These are phyloP conservation scores for Mariannaea sp. DNA, from an alignment of 2,329 filamentous ascomycete species.

Conservation along the genomic window DNA sequence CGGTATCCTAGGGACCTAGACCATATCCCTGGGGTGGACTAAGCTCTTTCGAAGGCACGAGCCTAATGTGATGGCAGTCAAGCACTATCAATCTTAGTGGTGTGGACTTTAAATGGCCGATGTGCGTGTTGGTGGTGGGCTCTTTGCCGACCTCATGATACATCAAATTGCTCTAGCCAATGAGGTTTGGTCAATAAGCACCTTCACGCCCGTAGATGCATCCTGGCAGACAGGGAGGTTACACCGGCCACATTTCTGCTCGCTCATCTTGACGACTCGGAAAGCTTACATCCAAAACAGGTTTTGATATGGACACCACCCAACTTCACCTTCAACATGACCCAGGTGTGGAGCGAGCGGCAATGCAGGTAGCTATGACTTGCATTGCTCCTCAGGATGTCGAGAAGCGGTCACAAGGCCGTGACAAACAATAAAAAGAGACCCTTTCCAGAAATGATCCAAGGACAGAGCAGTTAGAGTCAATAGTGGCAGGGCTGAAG, in stretches of 20 bases:
- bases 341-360: slow-evolving; percentile 12
- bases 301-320: slow-evolving; percentile 10
- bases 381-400: slow-evolving; percentile 15
- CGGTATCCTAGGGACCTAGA: slow-evolving; percentile 4
- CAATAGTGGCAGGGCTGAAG: slow-evolving; percentile 8
- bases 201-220: slow-evolving; percentile 6
- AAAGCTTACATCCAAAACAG: slow-evolving; percentile 5
- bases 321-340: not conserved
- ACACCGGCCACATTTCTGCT: slow-evolving; percentile 7
- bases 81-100: slow-evolving; percentile 17
- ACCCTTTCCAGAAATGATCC: not conserved
- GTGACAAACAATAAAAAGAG: slow-evolving; percentile 1
- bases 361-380: slow-evolving; percentile 24
- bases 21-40: no score
- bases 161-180: slow-evolving; percentile 28
- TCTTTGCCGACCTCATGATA: slow-evolving; percentile 28
- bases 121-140: slow-evolving; percentile 23
- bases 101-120: slow-evolving; percentile 18
- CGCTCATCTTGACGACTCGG: slow-evolving; percentile 3
- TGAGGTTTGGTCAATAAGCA: slow-evolving; percentile 17
- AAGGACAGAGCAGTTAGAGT: slow-evolving; percentile 5
- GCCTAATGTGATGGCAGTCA: slow-evolving; percentile 15
- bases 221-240: slow-evolving; percentile 9
- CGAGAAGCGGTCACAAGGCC: slow-evolving; percentile 13
- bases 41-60: slow-evolving; percentile 10